Conservation (phyloP, 129 eudicot species). For the Tagetes erecta region DNA sequence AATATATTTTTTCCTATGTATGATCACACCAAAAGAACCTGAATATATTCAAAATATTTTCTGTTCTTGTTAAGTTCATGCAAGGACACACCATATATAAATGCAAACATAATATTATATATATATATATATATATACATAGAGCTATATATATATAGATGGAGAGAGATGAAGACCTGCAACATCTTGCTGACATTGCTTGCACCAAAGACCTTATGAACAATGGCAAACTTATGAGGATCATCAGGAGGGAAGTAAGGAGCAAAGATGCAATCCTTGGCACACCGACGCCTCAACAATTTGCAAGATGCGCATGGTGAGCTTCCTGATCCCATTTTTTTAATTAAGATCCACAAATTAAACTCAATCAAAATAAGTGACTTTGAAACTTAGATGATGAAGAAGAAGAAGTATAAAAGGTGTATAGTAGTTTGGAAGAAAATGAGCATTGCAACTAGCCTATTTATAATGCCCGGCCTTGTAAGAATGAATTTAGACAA, state of each 20-base stretch:
- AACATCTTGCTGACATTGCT: conserved; percentile 98
- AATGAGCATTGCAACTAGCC: conserved; percentile 45
- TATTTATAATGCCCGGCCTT: conserved; percentile 60
- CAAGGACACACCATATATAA: neutral
- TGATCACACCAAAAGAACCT: neutral
- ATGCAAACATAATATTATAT: neutral
- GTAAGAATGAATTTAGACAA: conserved; percentile 28
- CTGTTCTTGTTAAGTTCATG: neutral
- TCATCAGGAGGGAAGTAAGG: conserved; percentile 96
- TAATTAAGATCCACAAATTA: neutral
- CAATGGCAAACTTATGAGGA: conserved; percentile 95
- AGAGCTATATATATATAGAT: neutral
- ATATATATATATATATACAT: neutral
- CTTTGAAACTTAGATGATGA: conserved; percentile 3
- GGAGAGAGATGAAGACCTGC: conserved; percentile 50
- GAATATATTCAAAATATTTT: neutral
- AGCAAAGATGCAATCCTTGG: conserved; percentile 85
- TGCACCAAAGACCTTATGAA: conserved; percentile 94
- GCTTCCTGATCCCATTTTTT: conserved; percentile 64
- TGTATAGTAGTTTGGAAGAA: conserved; percentile 47
- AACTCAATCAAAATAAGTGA: neutral
- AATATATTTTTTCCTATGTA: no score
- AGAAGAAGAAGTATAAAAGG: conserved; percentile 20
- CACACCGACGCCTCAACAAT: conserved; percentile 79
- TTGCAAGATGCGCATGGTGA: conserved; percentile 98